Evolutionary conservation across 1,284 basidiomycete species (phyloP).

Genomic region (Psilocybe mexicana): DNA sequence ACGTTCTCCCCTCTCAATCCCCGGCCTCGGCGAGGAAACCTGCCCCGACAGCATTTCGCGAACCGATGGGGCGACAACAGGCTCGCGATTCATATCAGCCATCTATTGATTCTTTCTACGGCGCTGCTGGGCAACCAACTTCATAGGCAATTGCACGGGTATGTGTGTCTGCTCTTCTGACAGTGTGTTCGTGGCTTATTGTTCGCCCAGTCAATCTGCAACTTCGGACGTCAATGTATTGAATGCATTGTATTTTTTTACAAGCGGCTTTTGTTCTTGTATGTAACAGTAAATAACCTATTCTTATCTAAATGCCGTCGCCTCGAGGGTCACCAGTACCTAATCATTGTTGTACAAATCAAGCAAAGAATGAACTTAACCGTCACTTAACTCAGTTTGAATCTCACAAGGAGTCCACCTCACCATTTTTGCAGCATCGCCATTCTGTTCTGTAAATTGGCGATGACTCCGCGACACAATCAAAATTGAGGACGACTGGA

Average conservation of each 20-base stretch:
- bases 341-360: not conserved
- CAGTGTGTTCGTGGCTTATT: not conserved
- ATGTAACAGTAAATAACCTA: not conserved
- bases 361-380: not conserved
- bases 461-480: too few relatives aligned
- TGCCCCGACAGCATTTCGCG: conserved; percentile 16
- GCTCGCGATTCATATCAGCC: conserved; percentile 27
- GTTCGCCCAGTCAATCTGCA: not conserved
- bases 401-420: not conserved
- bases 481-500: too few relatives aligned
- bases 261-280: not conserved
- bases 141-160: not conserved
- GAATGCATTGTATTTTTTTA: conserved; percentile 2
- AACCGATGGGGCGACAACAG: conserved; percentile 8
- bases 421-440: not conserved
- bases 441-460: too few relatives aligned
- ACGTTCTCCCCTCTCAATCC: conserved; percentile 15
- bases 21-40: conserved; percentile 5
- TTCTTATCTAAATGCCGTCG: not conserved
- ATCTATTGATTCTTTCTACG: conserved; percentile 37
- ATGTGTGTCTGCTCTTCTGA: not conserved
- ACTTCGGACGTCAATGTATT: conserved; percentile 2
- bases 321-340: not conserved
- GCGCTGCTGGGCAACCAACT: conserved; percentile 21
- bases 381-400: too few relatives aligned